phyloP scores from a whole-genome alignment of 768 basidiomycete species.

The Boletus reticulatus region DNA sequence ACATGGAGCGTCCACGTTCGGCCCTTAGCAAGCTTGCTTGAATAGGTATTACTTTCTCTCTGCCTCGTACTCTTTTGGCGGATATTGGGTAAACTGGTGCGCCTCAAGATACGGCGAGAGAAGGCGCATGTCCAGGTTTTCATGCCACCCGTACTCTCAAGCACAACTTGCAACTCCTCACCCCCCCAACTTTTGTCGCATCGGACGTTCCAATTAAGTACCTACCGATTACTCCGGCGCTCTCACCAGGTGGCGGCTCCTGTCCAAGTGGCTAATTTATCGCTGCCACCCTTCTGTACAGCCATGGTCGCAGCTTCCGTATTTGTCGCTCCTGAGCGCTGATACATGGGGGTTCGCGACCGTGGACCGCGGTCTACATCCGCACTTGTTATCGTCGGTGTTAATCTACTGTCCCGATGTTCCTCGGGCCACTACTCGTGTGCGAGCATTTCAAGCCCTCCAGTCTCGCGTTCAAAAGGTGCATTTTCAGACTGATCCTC shows the following conservation, averaged over 20 bases:
- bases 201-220: slow-evolving; percentile 34
- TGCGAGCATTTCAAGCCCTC: slow-evolving; percentile 2
- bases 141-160: neutral
- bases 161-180: slow-evolving; percentile 27
- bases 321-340: slow-evolving; percentile 14
- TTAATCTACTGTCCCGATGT: slow-evolving; percentile 36
- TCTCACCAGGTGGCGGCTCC: slow-evolving; percentile 8
- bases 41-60: slow-evolving; percentile 31
- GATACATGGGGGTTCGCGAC: slow-evolving; percentile 32
- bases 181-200: slow-evolving; percentile 35
- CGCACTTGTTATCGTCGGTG: slow-evolving; percentile 37
- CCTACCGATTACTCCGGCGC: slow-evolving; percentile 22
- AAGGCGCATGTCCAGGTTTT: neutral
- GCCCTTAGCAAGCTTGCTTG: slow-evolving; percentile 40
- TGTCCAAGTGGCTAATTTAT: neutral
- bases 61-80: slow-evolving; percentile 27
- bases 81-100: slow-evolving; percentile 6
- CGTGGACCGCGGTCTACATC: slow-evolving; percentile 39
- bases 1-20: slow-evolving; percentile 37
- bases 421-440: slow-evolving; percentile 36
- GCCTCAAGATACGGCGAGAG: neutral
- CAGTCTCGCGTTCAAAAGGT: slow-evolving; percentile 1
- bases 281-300: slow-evolving; percentile 24
- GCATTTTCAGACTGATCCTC: slow-evolving; percentile 12
- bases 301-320: slow-evolving; percentile 10